Evolutionary conservation across 805 yeast genomes (phyloP), one percentile per base, ranked within the genome.

Genomic region (Candida coquimbonensis): DNA sequence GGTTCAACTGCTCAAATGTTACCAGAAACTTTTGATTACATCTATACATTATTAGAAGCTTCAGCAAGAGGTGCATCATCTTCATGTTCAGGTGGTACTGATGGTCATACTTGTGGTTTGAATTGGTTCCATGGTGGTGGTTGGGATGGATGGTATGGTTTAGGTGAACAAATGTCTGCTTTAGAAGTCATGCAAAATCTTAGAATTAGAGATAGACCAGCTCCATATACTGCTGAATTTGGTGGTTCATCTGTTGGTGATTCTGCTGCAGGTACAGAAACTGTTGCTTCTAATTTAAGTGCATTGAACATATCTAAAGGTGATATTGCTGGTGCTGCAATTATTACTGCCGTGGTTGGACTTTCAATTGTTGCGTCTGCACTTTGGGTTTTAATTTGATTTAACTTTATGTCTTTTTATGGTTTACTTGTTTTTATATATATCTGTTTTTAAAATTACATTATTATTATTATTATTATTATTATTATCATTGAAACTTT

Each of bases 151-250:
- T 59, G 56, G 46, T 86, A 76, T 54, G 96, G 96, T 1, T 72
- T 87, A 36, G 96, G 96, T 42, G 95, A 88, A 64, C 95, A 87
- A 63, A 81, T 85, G 73, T 67, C 78, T 33, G 95, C 95, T 0
- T 65, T 86, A 43, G 95, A 87, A 55, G 69, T 64, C 3, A 69
- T 75, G 57, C 69, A 64, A 39, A 70, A 67, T 38, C 54, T 71
- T 37, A 56, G 63, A 51, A 55, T 63, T 13, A 47, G 63, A 49
- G 60, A 58, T 36, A 55, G 63, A 61, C 70, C 72, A 4, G 73
- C 77, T 27, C 91, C 93, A 2, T 75, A 70, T 47, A 75, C 89
- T 3, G 74, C 78, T 31, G 49, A 59, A 7, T 68, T 70, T 19
- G 93, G 93, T 41, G 95, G 87, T 32, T 66, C 86, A 2, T 81